These are phyloP conservation scores for Phyllosticta citrichinensis DNA, from an alignment of 2,329 filamentous ascomycete genomes.

Conservation along the genomic window DNA sequence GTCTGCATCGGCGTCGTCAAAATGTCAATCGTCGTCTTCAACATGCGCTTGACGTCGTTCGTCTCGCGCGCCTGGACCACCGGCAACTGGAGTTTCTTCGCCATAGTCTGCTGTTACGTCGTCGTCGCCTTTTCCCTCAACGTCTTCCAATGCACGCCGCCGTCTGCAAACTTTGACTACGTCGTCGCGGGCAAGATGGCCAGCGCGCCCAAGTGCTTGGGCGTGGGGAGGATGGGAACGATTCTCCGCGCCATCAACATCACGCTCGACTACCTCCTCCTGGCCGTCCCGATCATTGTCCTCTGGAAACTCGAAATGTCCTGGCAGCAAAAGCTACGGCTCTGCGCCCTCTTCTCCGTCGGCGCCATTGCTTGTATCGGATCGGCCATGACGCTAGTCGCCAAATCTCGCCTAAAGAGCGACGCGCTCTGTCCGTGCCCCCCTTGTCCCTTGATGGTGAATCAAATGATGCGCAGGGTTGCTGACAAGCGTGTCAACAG, in stretches of 20 bases:
- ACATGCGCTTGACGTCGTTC: conserved; percentile 26
- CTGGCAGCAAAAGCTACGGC: conserved; percentile 19
- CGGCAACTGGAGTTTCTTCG: conserved; percentile 24
- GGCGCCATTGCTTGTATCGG: conserved; percentile 24
- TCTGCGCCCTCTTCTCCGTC: conserved; percentile 24
- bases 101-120: conserved; percentile 20
- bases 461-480: not conserved
- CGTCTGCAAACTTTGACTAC: conserved; percentile 19
- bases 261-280: conserved; percentile 24
- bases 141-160: conserved; percentile 21
- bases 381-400: conserved; percentile 15
- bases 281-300: conserved; percentile 27
- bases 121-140: conserved; percentile 23
- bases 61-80: conserved; percentile 21
- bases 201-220: conserved; percentile 15
- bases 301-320: conserved; percentile 26
- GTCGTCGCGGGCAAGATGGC: conserved; percentile 16
- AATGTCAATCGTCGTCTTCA: conserved; percentile 28
- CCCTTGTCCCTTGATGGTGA: conserved; percentile 14
- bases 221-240: conserved; percentile 13
- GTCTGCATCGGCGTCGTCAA: conserved; percentile 27
- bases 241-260: conserved; percentile 25
- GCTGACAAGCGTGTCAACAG: conserved; percentile 5
- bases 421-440: conserved; percentile 15
- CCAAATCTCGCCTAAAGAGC: conserved; percentile 1